These are phyloP conservation scores for Podospora bellae-mahoneyi DNA, from an alignment of 495 filamentous ascomycete species.

Conservation along the genomic window DNA sequence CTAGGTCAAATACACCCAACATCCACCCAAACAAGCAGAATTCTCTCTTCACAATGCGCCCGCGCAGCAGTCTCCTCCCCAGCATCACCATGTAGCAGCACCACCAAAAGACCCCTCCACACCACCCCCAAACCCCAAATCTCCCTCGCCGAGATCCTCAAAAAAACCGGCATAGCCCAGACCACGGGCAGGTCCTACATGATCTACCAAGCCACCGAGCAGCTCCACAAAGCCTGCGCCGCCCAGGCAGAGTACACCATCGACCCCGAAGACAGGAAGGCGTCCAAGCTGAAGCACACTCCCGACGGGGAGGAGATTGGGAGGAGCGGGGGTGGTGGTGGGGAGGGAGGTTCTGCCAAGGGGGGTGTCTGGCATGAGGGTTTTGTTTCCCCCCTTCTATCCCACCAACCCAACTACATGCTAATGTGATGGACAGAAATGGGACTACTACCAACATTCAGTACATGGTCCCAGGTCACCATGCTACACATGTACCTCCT, in stretches of 20 bases:
- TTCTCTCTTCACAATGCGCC: slow-evolving; percentile 5
- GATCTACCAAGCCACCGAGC: slow-evolving; percentile 62
- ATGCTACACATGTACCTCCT: slow-evolving; percentile 95
- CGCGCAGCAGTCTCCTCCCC: not conserved
- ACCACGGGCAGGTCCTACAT: slow-evolving; percentile 23
- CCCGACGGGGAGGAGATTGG: slow-evolving; percentile 75
- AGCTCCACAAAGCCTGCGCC: slow-evolving; percentile 73
- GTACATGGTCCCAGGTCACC: slow-evolving; percentile 90
- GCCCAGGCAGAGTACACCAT: slow-evolving; percentile 72
- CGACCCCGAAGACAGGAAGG: slow-evolving; percentile 52
- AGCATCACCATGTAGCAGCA: not conserved
- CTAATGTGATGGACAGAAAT: slow-evolving; percentile 21
- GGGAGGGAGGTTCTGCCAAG: slow-evolving; percentile 57
- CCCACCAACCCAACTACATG: slow-evolving; percentile 1
- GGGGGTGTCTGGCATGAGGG: slow-evolving; percentile 82
- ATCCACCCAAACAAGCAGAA: not conserved
- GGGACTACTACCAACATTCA: slow-evolving; percentile 76
- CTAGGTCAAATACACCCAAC: slow-evolving; percentile 11
- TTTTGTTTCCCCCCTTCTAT: slow-evolving; percentile 40
- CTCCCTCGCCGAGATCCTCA: slow-evolving; percentile 11
- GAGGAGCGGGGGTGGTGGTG: slow-evolving; percentile 74
- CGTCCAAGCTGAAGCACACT: slow-evolving; percentile 58
- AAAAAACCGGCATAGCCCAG: slow-evolving; percentile 9
- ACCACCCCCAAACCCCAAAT: slow-evolving; percentile 7
- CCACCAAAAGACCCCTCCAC: slow-evolving; percentile 13